Conservation (phyloP, 257 asterid species). For the Solanum chiquidenum region DNA sequence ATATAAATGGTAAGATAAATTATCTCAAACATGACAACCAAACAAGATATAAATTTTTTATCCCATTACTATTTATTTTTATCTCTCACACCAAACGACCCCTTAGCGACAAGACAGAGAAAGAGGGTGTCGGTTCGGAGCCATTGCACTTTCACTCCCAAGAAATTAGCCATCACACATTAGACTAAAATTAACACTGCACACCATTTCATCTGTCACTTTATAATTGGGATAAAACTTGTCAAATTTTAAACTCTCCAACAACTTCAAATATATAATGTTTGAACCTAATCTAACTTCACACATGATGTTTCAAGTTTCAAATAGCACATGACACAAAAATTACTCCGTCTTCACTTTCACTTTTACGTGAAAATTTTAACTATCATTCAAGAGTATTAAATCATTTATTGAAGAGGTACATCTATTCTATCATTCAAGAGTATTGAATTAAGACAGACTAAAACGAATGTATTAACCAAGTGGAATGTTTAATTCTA, state of each 20-base stretch:
- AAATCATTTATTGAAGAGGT: too few relatives aligned
- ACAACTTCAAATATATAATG: too few relatives aligned
- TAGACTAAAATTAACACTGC: background rate
- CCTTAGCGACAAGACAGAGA: conserved; percentile 2
- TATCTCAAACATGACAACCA: too few relatives aligned
- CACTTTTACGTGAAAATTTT: too few relatives aligned
- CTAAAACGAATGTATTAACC: background rate
- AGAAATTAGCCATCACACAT: background rate
- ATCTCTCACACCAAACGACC: background rate
- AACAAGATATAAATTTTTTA: too few relatives aligned
- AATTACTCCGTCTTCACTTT: too few relatives aligned
- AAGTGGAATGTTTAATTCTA: background rate
- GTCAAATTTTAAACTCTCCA: background rate
- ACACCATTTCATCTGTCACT: background rate
- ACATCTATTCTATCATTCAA: background rate
- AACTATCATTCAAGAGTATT: too few relatives aligned
- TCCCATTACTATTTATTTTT: too few relatives aligned
- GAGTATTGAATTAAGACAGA: background rate
- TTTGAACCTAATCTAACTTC: too few relatives aligned
- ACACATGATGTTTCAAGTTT: too few relatives aligned
- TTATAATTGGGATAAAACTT: background rate
- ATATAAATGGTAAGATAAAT: too few relatives aligned
- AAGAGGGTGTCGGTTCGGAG: conserved; percentile 11
- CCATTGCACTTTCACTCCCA: conserved; percentile 12
- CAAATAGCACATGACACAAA: background rate